These are phyloP conservation scores for Celoporthe dispersa DNA, from an alignment of 2,329 filamentous ascomycete species.

Conservation along the genomic window DNA sequence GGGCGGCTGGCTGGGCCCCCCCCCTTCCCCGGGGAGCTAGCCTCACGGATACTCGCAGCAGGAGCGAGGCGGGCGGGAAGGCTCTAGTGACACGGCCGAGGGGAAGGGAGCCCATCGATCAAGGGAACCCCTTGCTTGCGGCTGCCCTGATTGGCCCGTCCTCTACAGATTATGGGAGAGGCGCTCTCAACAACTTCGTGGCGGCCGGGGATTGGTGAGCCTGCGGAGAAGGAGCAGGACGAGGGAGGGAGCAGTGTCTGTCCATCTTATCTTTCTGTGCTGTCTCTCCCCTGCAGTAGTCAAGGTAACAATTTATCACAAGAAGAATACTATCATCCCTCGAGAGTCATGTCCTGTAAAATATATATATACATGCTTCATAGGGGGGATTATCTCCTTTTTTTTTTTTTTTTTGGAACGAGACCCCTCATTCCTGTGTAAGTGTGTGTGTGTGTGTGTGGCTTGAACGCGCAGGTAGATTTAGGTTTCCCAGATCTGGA, in stretches of 20 bases:
- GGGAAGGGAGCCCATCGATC: not conserved
- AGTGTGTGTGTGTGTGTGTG: not conserved
- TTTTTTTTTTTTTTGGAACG: too few species aligned
- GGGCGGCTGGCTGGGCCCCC: not conserved
- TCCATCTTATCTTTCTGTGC: not conserved
- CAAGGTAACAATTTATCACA: too few species aligned
- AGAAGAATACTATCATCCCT: not conserved
- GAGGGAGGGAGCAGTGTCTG: too few species aligned
- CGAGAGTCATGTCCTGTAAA: not conserved
- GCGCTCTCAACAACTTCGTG: not conserved
- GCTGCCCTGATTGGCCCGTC: not conserved
- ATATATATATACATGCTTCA: too few species aligned
- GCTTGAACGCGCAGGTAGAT: too few species aligned
- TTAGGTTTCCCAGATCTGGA: not conserved
- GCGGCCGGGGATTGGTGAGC: not conserved
- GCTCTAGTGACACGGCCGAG: not conserved
- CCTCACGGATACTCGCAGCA: slow-evolving; percentile 8
- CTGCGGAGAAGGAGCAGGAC: not conserved
- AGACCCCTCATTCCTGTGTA: too few species aligned
- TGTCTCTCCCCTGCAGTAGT: not conserved
- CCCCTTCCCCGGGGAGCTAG: too few species aligned
- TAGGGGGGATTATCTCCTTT: too few species aligned
- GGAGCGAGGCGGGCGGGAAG: slow-evolving; percentile 11
- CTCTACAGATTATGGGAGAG: not conserved
- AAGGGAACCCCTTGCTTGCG: slow-evolving; percentile 15